Evolutionary conservation across 78 protist species (phyloP), one percentile per base, ranked within the genome.

Genomic region (Dictyostelium capitatum): DNA sequence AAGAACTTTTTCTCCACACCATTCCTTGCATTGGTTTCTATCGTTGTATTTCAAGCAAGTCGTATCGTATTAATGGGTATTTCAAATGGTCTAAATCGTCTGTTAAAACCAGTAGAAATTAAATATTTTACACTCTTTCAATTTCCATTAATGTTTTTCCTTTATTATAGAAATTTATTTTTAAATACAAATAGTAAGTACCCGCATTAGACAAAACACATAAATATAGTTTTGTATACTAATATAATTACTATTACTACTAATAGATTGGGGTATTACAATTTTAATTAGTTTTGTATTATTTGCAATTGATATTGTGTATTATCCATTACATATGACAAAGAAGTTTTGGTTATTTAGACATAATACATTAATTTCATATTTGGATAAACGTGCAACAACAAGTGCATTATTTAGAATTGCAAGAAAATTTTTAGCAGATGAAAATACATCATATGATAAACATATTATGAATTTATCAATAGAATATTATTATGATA

Each of bases 101-200:
- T 83, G 6, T 69, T 83, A 51, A 83, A 73, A 43, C 92, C 92
- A 0, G 11, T 10, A 11, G 92, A 85, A 75, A 56, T 85, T 37
- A 69, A 20, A 73, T 85, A 69, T 50, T 85, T 85, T 30, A 85
- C 92, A 11, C 75, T 62, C 6, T 85, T 85, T 64, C 92, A 85
- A 85, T 85, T 62, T 30, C 92, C 92, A 23, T 37, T 75, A 47
- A 85, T 85, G 92, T 85, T 85, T 75, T 85, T 85, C 92, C 83
- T 85, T 47, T 85, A 85, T 43, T 85, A 85, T 85, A 57, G 92
- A 43, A 73, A 75, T 59, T 57, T 85, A 23, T 85, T 85, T 57
- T 48, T 85, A 41, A 85, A 62, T 75, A 85, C 80, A 19, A 85
- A 75, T 75, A 46, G 92, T 85, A 82, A 50, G 80, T 82, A 17